Evolutionary conservation across 2,329 filamentous ascomycete species (phyloP).

Genomic region (Nothophoma quercina): DNA sequence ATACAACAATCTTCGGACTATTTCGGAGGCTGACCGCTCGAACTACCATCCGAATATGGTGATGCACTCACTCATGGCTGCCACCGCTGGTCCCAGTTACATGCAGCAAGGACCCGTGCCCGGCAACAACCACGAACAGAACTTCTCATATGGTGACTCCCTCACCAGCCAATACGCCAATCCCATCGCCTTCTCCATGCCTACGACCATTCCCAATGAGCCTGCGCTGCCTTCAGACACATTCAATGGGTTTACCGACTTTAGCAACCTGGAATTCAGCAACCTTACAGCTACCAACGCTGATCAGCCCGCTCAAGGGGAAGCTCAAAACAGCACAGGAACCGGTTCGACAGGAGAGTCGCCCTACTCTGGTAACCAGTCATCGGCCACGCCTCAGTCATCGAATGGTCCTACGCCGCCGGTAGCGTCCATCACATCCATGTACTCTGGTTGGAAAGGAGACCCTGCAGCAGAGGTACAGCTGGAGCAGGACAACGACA

Average conservation of each 20-base stretch:
- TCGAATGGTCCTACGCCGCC: constrained; percentile 44
- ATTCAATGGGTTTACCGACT: constrained; percentile 38
- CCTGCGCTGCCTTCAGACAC: constrained; percentile 30
- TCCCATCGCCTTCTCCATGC: constrained; percentile 37
- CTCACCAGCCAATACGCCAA: constrained; percentile 31
- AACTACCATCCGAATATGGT: constrained; percentile 42
- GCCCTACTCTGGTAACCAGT: constrained; percentile 46
- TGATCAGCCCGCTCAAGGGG: constrained; percentile 31
- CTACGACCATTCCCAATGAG: constrained; percentile 32
- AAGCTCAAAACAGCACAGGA: constrained; percentile 41
- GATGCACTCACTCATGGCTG: constrained; percentile 49
- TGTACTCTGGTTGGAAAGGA: constrained; percentile 49
- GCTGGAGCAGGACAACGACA: constrained; percentile 34
- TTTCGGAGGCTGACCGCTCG: constrained; percentile 42
- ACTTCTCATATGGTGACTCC: constrained; percentile 30
- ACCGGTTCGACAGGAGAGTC: constrained; percentile 45
- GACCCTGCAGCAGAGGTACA: constrained; percentile 32
- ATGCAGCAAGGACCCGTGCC: constrained; percentile 40
- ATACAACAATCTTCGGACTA: constrained; percentile 40
- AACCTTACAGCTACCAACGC: constrained; percentile 32
- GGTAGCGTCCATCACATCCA: constrained; percentile 45
- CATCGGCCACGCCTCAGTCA: constrained; percentile 41
- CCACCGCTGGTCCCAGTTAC: constrained; percentile 42
- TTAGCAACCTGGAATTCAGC: constrained; percentile 36
- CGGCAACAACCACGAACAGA: constrained; percentile 31